Evolutionary conservation across 2,329 filamentous ascomycete species (phyloP), one percentile per base, ranked within the genome.

Genomic region (Aspergillus hiratsukae): DNA sequence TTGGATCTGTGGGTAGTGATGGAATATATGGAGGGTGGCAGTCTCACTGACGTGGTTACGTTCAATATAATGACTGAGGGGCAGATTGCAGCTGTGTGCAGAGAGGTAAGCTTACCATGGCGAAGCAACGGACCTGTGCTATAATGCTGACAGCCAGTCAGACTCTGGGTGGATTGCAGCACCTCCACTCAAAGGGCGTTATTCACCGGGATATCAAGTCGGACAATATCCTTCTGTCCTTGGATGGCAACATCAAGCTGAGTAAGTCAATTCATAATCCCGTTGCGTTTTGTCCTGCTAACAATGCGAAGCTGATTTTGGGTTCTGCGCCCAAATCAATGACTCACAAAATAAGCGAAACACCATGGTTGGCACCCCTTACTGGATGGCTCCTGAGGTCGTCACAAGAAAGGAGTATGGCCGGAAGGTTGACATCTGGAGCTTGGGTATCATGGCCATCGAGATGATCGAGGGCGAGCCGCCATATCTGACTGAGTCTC

Each of bases 391-490:
- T 1, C 94, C 94, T 3, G 94, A 99, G 76, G 93, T 99, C 23
- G 94, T 99, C 28, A 97, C 91, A 6, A 83, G 92, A 45, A 97
- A 97, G 75, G 94, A 97, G 76, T 99, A 99, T 75, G 94, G 94
- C 63, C 88, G 93, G 61, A 99, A 97, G 76, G 93, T 99, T 54
- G 94, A 99, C 70, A 97, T 99, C 65, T 99, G 94, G 94, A 96
- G 90, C 57, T 80, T 99, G 48, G 94, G 94, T 57, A 99, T 99
- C 77, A 97, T 99, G 94, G 91, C 94, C 7, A 97, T 99, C 68
- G 94, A 99, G 76, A 99, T 99, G 94, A 96, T 99, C 63, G 94
- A 97, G 77, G 94, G 93, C 72, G 94, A 97, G 74, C 94, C 94
- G 11, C 94, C 94, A 25, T 99, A 97, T 72, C 81, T 99, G 57